These are phyloP conservation scores for Rhodotorula sp. DNA, from an alignment of 1,284 basidiomycete genomes.

Conservation along the genomic window DNA sequence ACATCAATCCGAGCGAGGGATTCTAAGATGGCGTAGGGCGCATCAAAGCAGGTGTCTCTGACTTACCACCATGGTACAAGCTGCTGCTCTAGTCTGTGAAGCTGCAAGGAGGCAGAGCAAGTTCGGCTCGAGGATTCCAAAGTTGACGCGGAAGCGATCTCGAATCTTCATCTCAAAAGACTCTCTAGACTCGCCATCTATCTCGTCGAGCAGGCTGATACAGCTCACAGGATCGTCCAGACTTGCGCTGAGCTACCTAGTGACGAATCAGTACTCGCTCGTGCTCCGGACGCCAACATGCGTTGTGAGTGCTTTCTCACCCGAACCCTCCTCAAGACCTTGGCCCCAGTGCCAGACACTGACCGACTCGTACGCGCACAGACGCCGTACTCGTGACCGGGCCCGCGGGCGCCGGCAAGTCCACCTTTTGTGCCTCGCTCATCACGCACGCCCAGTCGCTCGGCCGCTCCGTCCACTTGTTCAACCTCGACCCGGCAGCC, in stretches of 20 bases:
- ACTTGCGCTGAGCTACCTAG: too few species aligned
- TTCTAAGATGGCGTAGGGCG: neutral
- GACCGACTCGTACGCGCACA: neutral
- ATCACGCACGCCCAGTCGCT: slow-evolving; percentile 85
- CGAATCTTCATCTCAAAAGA: too few species aligned
- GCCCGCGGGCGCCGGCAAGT: slow-evolving; percentile 96
- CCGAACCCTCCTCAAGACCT: neutral
- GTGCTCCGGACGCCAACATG: neutral
- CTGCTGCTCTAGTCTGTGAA: neutral
- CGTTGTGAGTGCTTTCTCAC: too few species aligned
- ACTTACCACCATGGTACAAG: neutral
- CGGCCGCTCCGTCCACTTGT: slow-evolving; percentile 82
- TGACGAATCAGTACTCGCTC: too few species aligned
- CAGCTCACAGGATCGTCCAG: too few species aligned
- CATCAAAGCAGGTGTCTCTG: neutral
- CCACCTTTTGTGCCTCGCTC: slow-evolving; percentile 85
- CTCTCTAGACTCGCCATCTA: too few species aligned
- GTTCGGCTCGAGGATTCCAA: neutral
- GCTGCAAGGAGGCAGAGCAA: too few species aligned
- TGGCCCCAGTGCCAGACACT: neutral
- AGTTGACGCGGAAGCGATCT: too few species aligned
- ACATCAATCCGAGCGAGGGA: neutral
- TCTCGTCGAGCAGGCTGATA: too few species aligned
- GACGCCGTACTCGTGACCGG: slow-evolving; percentile 57
- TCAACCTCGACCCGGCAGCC: slow-evolving; percentile 97